These are phyloP conservation scores for Cyphellophora europaea DNA, from an alignment of 2,329 filamentous ascomycete genomes.

Conservation along the genomic window DNA sequence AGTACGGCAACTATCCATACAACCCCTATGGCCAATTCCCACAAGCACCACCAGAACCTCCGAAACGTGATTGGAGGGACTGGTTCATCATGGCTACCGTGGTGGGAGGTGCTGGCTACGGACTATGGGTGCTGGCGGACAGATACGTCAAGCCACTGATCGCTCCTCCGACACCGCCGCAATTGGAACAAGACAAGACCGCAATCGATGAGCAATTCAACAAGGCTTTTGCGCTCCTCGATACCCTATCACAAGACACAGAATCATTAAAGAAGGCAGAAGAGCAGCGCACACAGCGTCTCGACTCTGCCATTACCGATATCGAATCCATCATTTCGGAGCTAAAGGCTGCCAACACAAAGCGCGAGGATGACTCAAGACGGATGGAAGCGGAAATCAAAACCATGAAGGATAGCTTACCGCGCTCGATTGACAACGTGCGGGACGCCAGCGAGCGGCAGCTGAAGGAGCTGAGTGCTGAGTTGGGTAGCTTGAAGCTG, in stretches of 20 bases:
- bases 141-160: constrained; percentile 88
- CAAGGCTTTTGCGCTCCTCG: constrained; percentile 79
- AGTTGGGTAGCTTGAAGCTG: constrained; percentile 87
- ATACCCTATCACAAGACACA: constrained; percentile 87
- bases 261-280: constrained; percentile 79
- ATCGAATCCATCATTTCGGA: constrained; percentile 69
- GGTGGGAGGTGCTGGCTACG: constrained; percentile 79
- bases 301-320: constrained; percentile 73
- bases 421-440: constrained; percentile 78
- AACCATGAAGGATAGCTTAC: constrained; percentile 72
- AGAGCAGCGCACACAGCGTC: constrained; percentile 67
- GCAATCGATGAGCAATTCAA: constrained; percentile 89
- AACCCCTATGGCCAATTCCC: constrained; percentile 45
- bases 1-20: constrained; percentile 40
- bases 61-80: constrained; percentile 88
- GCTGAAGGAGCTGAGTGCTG: constrained; percentile 73
- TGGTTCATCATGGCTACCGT: constrained; percentile 99
- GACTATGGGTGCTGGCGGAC: constrained; percentile 79
- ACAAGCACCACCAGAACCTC: constrained; percentile 44
- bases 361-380: constrained; percentile 79
- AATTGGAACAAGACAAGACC: constrained; percentile 88
- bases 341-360: constrained; percentile 69
- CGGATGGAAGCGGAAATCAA: constrained; percentile 80
- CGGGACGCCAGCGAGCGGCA: constrained; percentile 74
- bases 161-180: constrained; percentile 84